Evolutionary conservation across 2,329 filamentous ascomycete genomes (phyloP), one percentile per base, ranked within the genome.

Genomic region (Bimuria novae-zelandiae): DNA sequence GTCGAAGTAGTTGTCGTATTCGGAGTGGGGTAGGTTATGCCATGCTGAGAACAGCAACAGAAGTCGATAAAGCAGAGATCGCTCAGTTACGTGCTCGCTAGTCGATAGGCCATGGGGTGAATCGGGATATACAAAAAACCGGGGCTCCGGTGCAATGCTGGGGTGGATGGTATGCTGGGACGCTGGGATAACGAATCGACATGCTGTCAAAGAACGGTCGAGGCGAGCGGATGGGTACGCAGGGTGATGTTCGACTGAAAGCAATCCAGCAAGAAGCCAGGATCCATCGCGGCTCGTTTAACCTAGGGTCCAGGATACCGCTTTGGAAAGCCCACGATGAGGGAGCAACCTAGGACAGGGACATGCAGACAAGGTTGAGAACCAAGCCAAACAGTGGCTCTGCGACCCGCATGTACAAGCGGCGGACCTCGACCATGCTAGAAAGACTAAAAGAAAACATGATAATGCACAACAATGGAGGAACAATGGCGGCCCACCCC

Each of bases 401-500:
- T 37, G 33, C 39, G 6, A 19, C 21, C 21, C 23, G 39, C 3
- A 42, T 14, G 22, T 43, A 52, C 16, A 52, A 19, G 2, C 29
- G 43, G 14, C 42, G 44, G 44, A 56, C 39, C 54, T 62, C 59
- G 39, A 56, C 49, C 57, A 63, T 48, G 48, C 65, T 61, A 51
- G 64, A 62, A 58, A 68, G 63, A 54, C 58, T 65, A 52, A 68
- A 55, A 52, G 56, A 66, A 46, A 67, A 48, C 42, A 65, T 40
- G 51, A 65, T 49, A 62, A 71, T 33, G 65, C 45, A 69, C 47
- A 67, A 67, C 37, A 68, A 68, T 23, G 44, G 27, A 65, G 69
- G 67, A 70, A 74, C 71, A 65, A 67, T 58, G 63, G 71, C 67
- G 68, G 71, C 70, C 69, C 71, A 74, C 69, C 71, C 71, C 69